Conservation (phyloP, 2,329 filamentous ascomycete species). For the Aureobasidium lini region DNA sequence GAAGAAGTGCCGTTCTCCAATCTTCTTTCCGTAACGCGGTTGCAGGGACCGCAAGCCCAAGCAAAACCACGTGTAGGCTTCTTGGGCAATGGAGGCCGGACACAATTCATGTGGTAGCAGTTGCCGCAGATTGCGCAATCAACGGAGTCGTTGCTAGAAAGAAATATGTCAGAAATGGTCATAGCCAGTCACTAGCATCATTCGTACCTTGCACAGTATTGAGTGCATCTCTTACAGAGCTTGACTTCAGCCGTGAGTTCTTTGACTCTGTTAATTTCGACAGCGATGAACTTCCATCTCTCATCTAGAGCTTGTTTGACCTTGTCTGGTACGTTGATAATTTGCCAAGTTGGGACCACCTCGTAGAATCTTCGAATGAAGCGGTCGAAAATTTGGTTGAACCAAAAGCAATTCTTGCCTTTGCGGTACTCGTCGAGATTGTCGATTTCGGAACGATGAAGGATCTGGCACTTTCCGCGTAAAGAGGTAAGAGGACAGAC, state of each 20-base stretch:
- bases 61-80: slow-evolving; percentile 96
- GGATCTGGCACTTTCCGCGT: slow-evolving; percentile 86
- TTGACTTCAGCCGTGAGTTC: slow-evolving; percentile 95
- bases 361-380: slow-evolving; percentile 99
- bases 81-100: slow-evolving; percentile 82
- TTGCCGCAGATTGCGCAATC: slow-evolving; percentile 92
- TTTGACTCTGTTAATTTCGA: slow-evolving; percentile 88
- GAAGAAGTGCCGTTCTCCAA: slow-evolving; percentile 83
- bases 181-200: background rate
- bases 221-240: slow-evolving; percentile 83
- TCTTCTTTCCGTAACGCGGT: slow-evolving; percentile 87
- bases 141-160: slow-evolving; percentile 75
- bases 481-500: slow-evolving; percentile 85
- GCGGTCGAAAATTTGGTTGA: slow-evolving; percentile 92
- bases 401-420: slow-evolving; percentile 85
- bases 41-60: slow-evolving; percentile 95
- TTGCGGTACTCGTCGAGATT: slow-evolving; percentile 80
- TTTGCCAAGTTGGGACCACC: slow-evolving; percentile 80
- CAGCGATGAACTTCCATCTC: slow-evolving; percentile 91
- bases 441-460: slow-evolving; percentile 77
- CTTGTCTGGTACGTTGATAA: slow-evolving; percentile 91
- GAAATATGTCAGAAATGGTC: slow-evolving; percentile 19
- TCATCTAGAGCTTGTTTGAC: slow-evolving; percentile 95
- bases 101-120: slow-evolving; percentile 98
- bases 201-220: slow-evolving; percentile 81